These are phyloP conservation scores for Zasmidium cellare DNA, from an alignment of 2,329 filamentous ascomycete species.

Conservation along the genomic window DNA sequence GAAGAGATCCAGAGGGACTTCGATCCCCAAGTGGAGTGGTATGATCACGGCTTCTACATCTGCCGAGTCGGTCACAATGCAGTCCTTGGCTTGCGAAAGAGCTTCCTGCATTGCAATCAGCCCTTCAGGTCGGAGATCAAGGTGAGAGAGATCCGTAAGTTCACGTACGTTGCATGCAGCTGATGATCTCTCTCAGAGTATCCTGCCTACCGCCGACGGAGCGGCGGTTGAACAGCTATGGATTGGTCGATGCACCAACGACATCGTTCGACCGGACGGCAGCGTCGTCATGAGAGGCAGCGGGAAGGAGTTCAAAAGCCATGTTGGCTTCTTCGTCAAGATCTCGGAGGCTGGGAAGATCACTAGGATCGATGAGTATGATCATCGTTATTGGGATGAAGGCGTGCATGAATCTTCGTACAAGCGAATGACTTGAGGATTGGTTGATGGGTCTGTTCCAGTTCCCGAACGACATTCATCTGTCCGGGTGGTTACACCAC, in stretches of 20 bases:
- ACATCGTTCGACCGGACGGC: constrained; percentile 14
- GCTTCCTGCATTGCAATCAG: constrained; percentile 12
- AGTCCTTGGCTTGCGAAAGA: constrained; percentile 6
- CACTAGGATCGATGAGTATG: constrained; percentile 13
- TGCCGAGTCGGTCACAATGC: constrained; percentile 6
- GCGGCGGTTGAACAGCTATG: constrained; percentile 13
- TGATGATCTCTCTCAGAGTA: neutral
- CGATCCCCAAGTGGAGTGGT: constrained; percentile 9
- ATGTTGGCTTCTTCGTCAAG: constrained; percentile 8
- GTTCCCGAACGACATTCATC: no score
- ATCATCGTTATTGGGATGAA: constrained; percentile 15
- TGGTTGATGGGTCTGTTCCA: neutral
- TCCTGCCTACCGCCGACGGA: constrained; percentile 4
- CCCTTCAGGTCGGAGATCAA: constrained; percentile 12
- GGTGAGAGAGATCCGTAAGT: neutral
- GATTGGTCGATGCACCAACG: constrained; percentile 10
- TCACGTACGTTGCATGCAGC: neutral
- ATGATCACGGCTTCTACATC: constrained; percentile 13
- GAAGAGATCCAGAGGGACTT: constrained; percentile 1
- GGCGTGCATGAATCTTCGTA: constrained; percentile 7
- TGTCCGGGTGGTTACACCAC: neutral
- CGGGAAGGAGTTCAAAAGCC: constrained; percentile 8
- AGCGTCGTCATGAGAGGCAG: constrained; percentile 7
- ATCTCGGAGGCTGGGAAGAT: constrained; percentile 10
- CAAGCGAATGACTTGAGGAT: neutral